Conservation (phyloP, 1,284 basidiomycete species). For the Hemileia vastatrix region DNA sequence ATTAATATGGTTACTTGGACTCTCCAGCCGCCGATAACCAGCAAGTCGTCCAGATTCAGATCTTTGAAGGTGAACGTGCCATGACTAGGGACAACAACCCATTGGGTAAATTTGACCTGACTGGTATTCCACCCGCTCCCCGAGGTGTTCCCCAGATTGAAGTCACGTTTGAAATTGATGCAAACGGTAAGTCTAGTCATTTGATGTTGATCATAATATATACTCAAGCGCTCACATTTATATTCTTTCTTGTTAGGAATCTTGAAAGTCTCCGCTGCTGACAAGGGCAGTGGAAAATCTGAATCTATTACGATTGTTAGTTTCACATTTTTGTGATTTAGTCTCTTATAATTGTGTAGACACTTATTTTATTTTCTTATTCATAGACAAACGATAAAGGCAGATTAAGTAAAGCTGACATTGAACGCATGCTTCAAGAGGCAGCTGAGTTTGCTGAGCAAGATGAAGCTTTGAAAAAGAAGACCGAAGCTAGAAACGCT, state of each 20-base stretch:
- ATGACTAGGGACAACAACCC: slow-evolving; percentile 97
- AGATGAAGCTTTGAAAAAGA: slow-evolving; percentile 76
- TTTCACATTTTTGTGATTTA: slow-evolving; percentile 45
- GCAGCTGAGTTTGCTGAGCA: slow-evolving; percentile 68
- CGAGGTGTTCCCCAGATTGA: slow-evolving; percentile 92
- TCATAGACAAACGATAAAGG: slow-evolving; percentile 22
- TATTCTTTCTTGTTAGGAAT: slow-evolving; percentile 55
- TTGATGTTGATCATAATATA: neutral
- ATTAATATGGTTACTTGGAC: neutral
- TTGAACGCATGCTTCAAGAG: slow-evolving; percentile 68
- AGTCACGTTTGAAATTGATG: slow-evolving; percentile 87
- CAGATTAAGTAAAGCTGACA: slow-evolving; percentile 13
- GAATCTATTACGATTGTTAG: slow-evolving; percentile 81
- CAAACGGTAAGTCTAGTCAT: slow-evolving; percentile 23
- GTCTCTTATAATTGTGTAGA: slow-evolving; percentile 57
- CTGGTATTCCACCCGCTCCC: slow-evolving; percentile 82
- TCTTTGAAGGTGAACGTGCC: slow-evolving; percentile 88
- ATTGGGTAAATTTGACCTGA: slow-evolving; percentile 92
- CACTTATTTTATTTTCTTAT: neutral
- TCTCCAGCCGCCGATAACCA: slow-evolving; percentile 77
- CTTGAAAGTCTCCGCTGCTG: slow-evolving; percentile 73
- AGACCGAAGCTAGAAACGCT: slow-evolving; percentile 71
- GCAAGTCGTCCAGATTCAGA: slow-evolving; percentile 68
- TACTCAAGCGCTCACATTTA: neutral
- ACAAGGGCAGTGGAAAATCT: slow-evolving; percentile 87